Conservation (phyloP, 2,329 filamentous ascomycete genomes). For the Aspergillus pseudonomiae region DNA sequence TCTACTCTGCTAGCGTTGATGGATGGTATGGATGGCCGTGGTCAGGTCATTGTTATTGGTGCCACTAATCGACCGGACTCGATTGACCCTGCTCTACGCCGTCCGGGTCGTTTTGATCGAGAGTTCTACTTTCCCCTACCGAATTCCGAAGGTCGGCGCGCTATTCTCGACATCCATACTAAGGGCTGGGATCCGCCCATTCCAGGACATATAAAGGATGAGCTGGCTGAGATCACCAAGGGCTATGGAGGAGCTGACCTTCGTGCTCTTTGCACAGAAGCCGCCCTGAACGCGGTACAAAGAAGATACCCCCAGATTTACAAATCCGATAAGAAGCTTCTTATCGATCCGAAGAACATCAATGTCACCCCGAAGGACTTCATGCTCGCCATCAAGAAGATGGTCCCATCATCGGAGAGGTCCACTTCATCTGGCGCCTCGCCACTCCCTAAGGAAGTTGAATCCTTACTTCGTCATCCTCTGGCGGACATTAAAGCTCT, state of each 20-base stretch:
- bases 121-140: slow-evolving; percentile 98
- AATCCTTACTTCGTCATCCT: slow-evolving; percentile 76
- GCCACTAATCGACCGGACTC: slow-evolving; percentile 98
- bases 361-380: slow-evolving; percentile 91
- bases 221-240: slow-evolving; percentile 83
- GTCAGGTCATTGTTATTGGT: slow-evolving; percentile 97
- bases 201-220: slow-evolving; percentile 74
- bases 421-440: slow-evolving; percentile 83
- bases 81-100: slow-evolving; percentile 90
- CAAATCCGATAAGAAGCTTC: slow-evolving; percentile 81
- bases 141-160: slow-evolving; percentile 74
- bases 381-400: slow-evolving; percentile 94
- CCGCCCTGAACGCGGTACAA: slow-evolving; percentile 92
- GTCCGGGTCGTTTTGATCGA: slow-evolving; percentile 91
- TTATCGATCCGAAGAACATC: slow-evolving; percentile 84
- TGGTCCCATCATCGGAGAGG: slow-evolving; percentile 91
- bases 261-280: slow-evolving; percentile 91
- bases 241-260: slow-evolving; percentile 96
- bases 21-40: slow-evolving; percentile 98
- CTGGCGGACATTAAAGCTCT: slow-evolving; percentile 69
- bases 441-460: slow-evolving; percentile 76
- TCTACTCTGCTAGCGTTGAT: slow-evolving; percentile 91
- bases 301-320: slow-evolving; percentile 97
- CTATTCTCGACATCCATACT: slow-evolving; percentile 94
- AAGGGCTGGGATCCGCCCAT: slow-evolving; percentile 84